These are phyloP conservation scores for Parietaria judaica DNA, from an alignment of 306 rosid species.

Conservation along the genomic window DNA sequence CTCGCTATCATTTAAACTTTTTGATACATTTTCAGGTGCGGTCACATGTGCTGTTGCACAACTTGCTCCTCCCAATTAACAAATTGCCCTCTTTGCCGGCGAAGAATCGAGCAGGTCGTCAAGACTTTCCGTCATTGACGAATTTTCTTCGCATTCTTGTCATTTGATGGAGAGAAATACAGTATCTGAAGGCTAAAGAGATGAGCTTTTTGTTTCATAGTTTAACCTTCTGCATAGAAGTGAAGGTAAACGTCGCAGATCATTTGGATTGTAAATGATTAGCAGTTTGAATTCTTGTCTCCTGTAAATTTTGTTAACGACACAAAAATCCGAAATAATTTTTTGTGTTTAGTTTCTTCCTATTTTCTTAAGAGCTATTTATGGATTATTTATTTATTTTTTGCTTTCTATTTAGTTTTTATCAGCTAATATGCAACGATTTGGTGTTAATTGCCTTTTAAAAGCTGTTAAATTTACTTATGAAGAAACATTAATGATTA, in stretches of 20 bases:
- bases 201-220: too few species aligned
- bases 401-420: too few species aligned
- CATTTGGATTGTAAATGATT: constrained; percentile 33
- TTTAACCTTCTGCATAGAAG: too few species aligned
- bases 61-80: constrained; percentile 78
- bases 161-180: constrained; percentile 4
- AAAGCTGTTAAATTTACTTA: too few species aligned
- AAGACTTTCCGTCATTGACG: constrained; percentile 89
- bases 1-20: too few species aligned
- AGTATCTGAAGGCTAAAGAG: background rate
- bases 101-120: constrained; percentile 69
- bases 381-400: too few species aligned
- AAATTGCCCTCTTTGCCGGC: constrained; percentile 91
- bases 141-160: background rate
- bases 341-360: background rate
- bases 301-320: constrained; percentile 10
- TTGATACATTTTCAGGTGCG: constrained; percentile 56
- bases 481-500: too few species aligned
- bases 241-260: too few species aligned
- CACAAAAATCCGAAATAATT: background rate
- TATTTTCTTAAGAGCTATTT: background rate
- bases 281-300: background rate
- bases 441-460: too few species aligned
- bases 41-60: constrained; percentile 97
- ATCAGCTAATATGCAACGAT: too few species aligned